Percentiles rank a stretch among this genome's conserved stretches.
phyloP scores from a whole-genome alignment of 306 rosid species.

The Amphicarpaea edgeworthii region DNA sequence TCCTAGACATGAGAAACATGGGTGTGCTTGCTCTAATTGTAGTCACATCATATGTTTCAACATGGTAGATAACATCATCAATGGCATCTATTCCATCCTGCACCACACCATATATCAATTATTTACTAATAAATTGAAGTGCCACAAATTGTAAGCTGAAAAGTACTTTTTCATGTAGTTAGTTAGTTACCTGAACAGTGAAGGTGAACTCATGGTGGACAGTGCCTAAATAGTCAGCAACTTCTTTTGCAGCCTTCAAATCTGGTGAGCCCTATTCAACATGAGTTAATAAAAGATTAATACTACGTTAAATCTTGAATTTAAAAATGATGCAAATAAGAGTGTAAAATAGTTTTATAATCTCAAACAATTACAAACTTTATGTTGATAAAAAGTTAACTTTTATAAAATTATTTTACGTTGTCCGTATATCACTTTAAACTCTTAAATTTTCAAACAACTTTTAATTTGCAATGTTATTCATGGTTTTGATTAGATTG shows the following conservation, averaged over 20 bases:
- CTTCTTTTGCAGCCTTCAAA: conserved; percentile 94
- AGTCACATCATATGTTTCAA: conserved; percentile 95
- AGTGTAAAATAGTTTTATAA: too few species aligned
- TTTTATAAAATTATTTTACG: too few species aligned
- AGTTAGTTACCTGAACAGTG: conserved; percentile 75
- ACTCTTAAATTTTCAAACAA: too few species aligned
- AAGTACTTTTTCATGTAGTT: neutral
- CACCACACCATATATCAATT: conserved; percentile 22
- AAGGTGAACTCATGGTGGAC: conserved; percentile 89
- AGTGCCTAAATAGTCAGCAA: conserved; percentile 90
- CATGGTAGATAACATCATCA: conserved; percentile 92
- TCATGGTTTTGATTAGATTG: conserved; percentile 3
- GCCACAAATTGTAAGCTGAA: neutral
- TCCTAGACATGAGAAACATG: conserved; percentile 94
- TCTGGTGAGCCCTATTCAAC: conserved; percentile 91
- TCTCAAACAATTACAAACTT: too few species aligned
- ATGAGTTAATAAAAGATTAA: conserved; percentile 18
- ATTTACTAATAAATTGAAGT: neutral
- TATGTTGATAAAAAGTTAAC: too few species aligned
- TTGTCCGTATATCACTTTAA: too few species aligned
- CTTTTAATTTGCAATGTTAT: neutral
- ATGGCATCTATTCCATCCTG: conserved; percentile 98
- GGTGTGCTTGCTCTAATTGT: conserved; percentile 98
- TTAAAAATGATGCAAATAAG: too few species aligned
- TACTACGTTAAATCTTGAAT: conserved; percentile 9